phyloP scores from a whole-genome alignment of 2,329 filamentous ascomycete species.

The Fusarium pseudocircinatum region DNA sequence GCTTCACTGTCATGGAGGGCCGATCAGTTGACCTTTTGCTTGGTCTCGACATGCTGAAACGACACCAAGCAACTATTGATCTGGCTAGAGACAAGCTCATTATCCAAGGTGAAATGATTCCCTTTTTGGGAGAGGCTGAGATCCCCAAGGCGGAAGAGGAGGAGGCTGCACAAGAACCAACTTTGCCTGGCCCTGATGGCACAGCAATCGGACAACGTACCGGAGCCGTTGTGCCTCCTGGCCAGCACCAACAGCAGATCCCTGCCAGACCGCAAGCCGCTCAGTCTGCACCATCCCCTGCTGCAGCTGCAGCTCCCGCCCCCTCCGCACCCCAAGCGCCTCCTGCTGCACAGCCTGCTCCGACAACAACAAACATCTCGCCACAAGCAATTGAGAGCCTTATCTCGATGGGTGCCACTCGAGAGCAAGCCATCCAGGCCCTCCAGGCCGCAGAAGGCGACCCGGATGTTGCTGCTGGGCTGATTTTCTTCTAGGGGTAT shows the following conservation, averaged over 20 bases:
- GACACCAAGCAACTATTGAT: slow-evolving; percentile 93
- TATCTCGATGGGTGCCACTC: slow-evolving; percentile 78
- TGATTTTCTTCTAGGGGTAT: slow-evolving; percentile 66
- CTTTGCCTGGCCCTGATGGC: slow-evolving; percentile 85
- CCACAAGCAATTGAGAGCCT: slow-evolving; percentile 80
- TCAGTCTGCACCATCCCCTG: slow-evolving; percentile 40
- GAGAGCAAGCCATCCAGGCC: slow-evolving; percentile 80
- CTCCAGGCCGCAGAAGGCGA: slow-evolving; percentile 86
- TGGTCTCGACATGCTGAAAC: slow-evolving; percentile 95
- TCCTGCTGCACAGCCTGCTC: slow-evolving; percentile 42
- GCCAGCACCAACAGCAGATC: slow-evolving; percentile 27
- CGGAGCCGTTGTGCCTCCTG: slow-evolving; percentile 70
- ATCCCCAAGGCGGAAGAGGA: slow-evolving; percentile 90
- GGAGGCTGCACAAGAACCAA: slow-evolving; percentile 79
- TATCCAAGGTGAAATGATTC: slow-evolving; percentile 87
- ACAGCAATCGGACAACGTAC: slow-evolving; percentile 86
- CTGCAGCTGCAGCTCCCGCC: slow-evolving; percentile 42
- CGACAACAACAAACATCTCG: slow-evolving; percentile 52
- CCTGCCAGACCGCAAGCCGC: slow-evolving; percentile 34
- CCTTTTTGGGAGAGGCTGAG: slow-evolving; percentile 91
- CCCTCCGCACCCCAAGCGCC: slow-evolving; percentile 42
- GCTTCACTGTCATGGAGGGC: slow-evolving; percentile 99
- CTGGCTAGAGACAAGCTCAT: slow-evolving; percentile 84
- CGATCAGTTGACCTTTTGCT: slow-evolving; percentile 94
- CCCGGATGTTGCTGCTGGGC: slow-evolving; percentile 85